A percentile compares a stretch with the other conserved stretches of the same genome.
Evolutionary conservation across 2,329 filamentous ascomycete genomes (phyloP).

Genomic region (Botrytis fragariae): DNA sequence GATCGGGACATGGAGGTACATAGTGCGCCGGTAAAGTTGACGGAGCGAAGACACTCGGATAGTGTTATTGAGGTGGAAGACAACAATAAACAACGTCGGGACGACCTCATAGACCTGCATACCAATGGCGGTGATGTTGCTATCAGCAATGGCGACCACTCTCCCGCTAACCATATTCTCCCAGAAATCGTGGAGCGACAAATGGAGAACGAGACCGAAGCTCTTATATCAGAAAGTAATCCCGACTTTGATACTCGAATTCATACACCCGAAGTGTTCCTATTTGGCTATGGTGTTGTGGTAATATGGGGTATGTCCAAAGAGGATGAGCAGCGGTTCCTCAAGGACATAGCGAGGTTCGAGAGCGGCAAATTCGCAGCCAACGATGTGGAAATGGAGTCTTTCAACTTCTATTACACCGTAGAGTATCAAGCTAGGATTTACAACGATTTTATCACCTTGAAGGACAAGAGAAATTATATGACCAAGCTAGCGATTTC

Average conservation of each 20-base stretch:
- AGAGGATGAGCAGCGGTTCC: slow-evolving; percentile 83
- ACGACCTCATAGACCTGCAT: slow-evolving; percentile 63
- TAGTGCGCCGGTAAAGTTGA: slow-evolving; percentile 42
- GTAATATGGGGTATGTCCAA: slow-evolving; percentile 98
- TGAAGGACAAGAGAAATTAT: slow-evolving; percentile 92
- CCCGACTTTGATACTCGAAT: slow-evolving; percentile 83
- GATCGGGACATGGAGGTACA: slow-evolving; percentile 32
- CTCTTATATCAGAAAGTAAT: slow-evolving; percentile 40
- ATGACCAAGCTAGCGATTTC: slow-evolving; percentile 98
- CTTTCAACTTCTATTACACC: slow-evolving; percentile 99
- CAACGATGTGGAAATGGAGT: slow-evolving; percentile 91
- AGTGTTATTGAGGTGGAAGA: slow-evolving; percentile 68
- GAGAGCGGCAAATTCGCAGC: slow-evolving; percentile 84
- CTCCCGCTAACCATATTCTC: slow-evolving; percentile 24
- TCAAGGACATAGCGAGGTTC: slow-evolving; percentile 93
- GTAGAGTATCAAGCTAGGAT: slow-evolving; percentile 96
- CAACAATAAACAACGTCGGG: slow-evolving; percentile 52
- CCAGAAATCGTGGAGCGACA: slow-evolving; percentile 34
- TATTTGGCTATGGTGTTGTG: slow-evolving; percentile 96
- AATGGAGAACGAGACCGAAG: slow-evolving; percentile 40
- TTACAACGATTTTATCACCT: slow-evolving; percentile 98
- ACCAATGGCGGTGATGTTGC: slow-evolving; percentile 38
- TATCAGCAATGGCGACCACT: slow-evolving; percentile 37
- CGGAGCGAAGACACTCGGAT: slow-evolving; percentile 72
- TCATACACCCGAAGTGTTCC: slow-evolving; percentile 89